Percentiles rank a stretch among this genome's conserved stretches.
Evolutionary conservation across 2,329 filamentous ascomycete species (phyloP).

Genomic region (Phyllosticta citriasiana): DNA sequence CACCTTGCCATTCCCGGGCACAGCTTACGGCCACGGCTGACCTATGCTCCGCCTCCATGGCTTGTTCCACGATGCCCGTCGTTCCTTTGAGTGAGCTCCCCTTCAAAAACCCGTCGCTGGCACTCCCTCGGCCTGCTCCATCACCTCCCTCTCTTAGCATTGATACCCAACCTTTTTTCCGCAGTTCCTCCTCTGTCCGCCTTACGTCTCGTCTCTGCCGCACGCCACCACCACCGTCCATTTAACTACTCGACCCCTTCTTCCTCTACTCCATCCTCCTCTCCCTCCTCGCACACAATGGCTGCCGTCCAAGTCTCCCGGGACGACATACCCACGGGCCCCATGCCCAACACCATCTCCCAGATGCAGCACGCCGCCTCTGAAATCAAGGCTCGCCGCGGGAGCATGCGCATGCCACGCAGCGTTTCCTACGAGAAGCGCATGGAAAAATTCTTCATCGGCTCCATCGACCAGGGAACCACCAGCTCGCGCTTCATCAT

Average conservation of each 20-base stretch:
- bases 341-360: background rate
- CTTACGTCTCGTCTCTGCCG: background rate
- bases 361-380: slow-evolving; percentile 6
- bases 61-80: background rate
- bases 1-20: background rate
- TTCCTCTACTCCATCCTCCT: background rate
- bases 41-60: background rate
- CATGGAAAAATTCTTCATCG: slow-evolving; percentile 56
- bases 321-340: background rate
- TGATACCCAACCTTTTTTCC: background rate
- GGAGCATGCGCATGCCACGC: slow-evolving; percentile 8
- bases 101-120: background rate
- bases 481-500: slow-evolving; percentile 86
- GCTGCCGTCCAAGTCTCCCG: background rate
- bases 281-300: slow-evolving; percentile 3
- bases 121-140: background rate
- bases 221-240: background rate
- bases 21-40: background rate
- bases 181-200: slow-evolving; percentile 7
- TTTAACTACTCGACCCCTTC: background rate
- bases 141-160: background rate
- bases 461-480: slow-evolving; percentile 83
- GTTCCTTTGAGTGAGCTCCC: background rate
- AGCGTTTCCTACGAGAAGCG: slow-evolving; percentile 9
- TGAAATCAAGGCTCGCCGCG: slow-evolving; percentile 7